Percentiles rank a stretch among this genome's conserved stretches.
Evolutionary conservation across 495 filamentous ascomycete species (phyloP).

Genomic region (Chaetomidium leptoderma): DNA sequence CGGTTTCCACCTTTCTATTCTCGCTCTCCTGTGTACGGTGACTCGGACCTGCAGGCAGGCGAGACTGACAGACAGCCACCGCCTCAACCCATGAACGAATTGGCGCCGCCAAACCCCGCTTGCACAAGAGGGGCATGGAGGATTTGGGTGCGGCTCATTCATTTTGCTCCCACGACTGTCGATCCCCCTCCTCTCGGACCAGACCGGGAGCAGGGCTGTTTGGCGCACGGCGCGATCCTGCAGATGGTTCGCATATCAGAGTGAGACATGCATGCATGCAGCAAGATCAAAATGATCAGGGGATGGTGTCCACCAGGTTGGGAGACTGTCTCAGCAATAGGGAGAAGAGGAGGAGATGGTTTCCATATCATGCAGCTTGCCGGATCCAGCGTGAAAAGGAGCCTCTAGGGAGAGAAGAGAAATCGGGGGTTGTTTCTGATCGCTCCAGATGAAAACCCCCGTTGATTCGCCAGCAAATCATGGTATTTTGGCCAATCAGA

Average conservation of each 20-base stretch:
- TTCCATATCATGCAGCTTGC: not conserved
- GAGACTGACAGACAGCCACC: not conserved
- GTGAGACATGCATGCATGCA: slow-evolving; percentile 25
- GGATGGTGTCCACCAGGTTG: not conserved
- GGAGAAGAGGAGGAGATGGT: not conserved
- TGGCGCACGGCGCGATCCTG: slow-evolving; percentile 8
- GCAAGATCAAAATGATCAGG: slow-evolving; percentile 6
- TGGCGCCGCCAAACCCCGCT: not conserved
- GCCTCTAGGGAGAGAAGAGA: not conserved
- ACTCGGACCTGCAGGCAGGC: not conserved
- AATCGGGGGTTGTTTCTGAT: slow-evolving; percentile 9
- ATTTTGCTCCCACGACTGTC: not conserved
- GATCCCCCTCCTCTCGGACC: slow-evolving; percentile 5
- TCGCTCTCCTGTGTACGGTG: not conserved
- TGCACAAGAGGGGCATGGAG: no score
- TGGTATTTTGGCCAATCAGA: slow-evolving; percentile 27
- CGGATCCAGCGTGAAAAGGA: slow-evolving; percentile 3
- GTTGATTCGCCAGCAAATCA: slow-evolving; percentile 26
- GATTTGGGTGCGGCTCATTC: not conserved
- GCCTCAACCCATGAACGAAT: not conserved
- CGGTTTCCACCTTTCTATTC: not conserved
- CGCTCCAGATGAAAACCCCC: not conserved
- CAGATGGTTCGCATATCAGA: slow-evolving; percentile 25
- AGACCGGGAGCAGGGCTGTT: slow-evolving; percentile 9
- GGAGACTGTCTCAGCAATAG: not conserved